These are phyloP conservation scores for Cordyceps cateniannulata DNA, from an alignment of 2,329 filamentous ascomycete species.

Conservation along the genomic window DNA sequence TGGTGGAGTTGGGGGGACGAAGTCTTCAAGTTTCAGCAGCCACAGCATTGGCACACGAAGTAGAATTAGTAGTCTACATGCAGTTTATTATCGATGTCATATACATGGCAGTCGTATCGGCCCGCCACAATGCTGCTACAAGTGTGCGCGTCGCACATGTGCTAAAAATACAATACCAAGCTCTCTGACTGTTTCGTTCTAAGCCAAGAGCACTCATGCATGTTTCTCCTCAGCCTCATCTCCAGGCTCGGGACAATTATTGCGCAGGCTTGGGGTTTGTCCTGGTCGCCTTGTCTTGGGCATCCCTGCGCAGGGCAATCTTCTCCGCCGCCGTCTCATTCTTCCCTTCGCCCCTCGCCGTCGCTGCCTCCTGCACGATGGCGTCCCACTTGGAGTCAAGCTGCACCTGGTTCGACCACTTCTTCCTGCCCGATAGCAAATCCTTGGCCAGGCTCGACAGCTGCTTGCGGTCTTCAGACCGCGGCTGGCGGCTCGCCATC, in stretches of 20 bases:
- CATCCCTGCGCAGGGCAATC: conserved; percentile 11
- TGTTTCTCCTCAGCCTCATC: not conserved
- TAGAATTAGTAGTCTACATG: not conserved
- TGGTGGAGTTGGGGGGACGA: conserved; percentile 80
- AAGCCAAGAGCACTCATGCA: not conserved
- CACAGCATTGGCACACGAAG: conserved; percentile 41
- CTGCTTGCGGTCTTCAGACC: conserved; percentile 34
- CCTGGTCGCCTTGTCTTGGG: not conserved
- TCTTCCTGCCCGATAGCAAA: conserved; percentile 52
- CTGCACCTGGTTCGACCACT: conserved; percentile 48
- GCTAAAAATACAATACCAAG: conserved; percentile 11
- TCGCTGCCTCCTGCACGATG: conserved; percentile 20
- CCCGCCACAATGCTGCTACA: conserved; percentile 11
- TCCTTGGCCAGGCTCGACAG: conserved; percentile 59
- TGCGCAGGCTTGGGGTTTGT: not conserved
- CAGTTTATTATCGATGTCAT: conserved; percentile 18
- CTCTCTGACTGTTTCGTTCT: not conserved
- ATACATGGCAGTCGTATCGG: conserved; percentile 10
- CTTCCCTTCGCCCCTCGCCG: conserved; percentile 6
- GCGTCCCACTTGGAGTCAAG: conserved; percentile 43
- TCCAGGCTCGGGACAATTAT: not conserved
- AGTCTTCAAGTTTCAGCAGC: conserved; percentile 60
- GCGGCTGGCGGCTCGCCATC: conserved; percentile 35
- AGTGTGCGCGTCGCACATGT: conserved; percentile 12
- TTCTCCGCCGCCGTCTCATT: conserved; percentile 18